Evolutionary conservation across 805 yeast genomes (phyloP).

Genomic region (Ogataea haglerorum): DNA sequence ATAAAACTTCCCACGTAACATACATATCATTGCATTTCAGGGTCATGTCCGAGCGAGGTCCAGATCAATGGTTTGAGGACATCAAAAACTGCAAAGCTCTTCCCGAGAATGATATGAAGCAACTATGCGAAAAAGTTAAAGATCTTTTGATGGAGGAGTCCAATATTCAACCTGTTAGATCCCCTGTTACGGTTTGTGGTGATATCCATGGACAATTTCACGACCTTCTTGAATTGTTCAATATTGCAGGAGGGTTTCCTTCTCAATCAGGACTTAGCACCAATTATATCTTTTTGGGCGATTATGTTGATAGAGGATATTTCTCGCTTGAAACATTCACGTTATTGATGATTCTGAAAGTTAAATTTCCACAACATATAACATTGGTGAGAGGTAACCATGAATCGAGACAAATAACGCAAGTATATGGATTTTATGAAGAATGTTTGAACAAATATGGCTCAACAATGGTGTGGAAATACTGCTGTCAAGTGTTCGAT

Average conservation of each 20-base stretch:
- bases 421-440: slow-evolving; percentile 96
- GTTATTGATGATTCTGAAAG: slow-evolving; percentile 87
- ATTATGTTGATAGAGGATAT: slow-evolving; percentile 97
- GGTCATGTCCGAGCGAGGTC: slow-evolving; percentile 71
- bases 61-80: slow-evolving; percentile 95
- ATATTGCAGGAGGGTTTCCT: slow-evolving; percentile 92
- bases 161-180: slow-evolving; percentile 88
- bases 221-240: slow-evolving; percentile 83
- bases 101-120: slow-evolving; percentile 93
- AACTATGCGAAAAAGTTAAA: slow-evolving; percentile 90
- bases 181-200: slow-evolving; percentile 95
- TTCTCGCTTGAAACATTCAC: slow-evolving; percentile 94
- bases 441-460: slow-evolving; percentile 93
- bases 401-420: slow-evolving; percentile 96
- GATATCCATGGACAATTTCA: slow-evolving; percentile 99
- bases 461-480: slow-evolving; percentile 92
- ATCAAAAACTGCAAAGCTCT: slow-evolving; percentile 85
- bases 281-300: slow-evolving; percentile 86
- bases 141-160: slow-evolving; percentile 94
- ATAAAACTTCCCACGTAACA: too few relatives aligned
- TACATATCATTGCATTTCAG: not conserved
- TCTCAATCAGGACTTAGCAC: slow-evolving; percentile 44
- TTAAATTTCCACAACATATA: slow-evolving; percentile 61
- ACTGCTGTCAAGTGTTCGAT: slow-evolving; percentile 94
- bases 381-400: slow-evolving; percentile 97